Base-by-base conservation (phyloP, 202 grass and related monocot species). In the Panicum virgatum region DNA sequence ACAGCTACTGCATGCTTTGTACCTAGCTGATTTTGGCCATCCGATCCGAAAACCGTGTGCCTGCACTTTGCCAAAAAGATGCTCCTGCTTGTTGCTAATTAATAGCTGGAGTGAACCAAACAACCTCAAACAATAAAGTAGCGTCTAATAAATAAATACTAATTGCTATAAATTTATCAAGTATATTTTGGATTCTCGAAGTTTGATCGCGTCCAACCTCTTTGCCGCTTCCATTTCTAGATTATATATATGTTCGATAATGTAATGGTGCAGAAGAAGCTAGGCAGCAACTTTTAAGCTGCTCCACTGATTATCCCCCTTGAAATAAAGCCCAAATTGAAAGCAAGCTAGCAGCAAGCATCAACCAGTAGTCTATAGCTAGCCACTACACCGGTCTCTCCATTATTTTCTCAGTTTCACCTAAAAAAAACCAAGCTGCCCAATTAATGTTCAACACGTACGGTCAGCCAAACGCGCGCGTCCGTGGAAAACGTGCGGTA, bases 401-500 rank as follows among this genome's bases (percentile, higher is more conserved):
- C 22, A 27, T 7, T 16, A 12, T 7, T 36, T 26, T 26, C n/a
- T 12, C 5, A 38, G 14, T 29, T 63, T 40, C 29, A 3, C 62
- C n/a, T 38, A 62, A 60, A 0, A 40, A 59, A 60, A 44, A 42
- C n/a, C 7, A 54, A 22, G 12, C 7, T 12, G 27, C 34, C 59
- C 10, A 54, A 54, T 19, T 10, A 42, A 56, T 19, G 46, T 27
- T 22, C 42, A 62, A 62, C 75, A 63, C 58, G 59, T 58, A 63
- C 58, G 59, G 60, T 18, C 12, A 56, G 47, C 25, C 62, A 54
- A 76, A 83, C 47, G 18, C 70, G 9, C 12, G 14, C 30, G 32
- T 22, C 57, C 39, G 56, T 83, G 69, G 10, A 73, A 74, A 83
- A 83, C 45, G 69, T 73, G 69, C n/a, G 22, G 57, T 40, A 73